Evolutionary conservation across 2,329 filamentous ascomycete genomes (phyloP).

Genomic region (Chaetoscypha palmicola): DNA sequence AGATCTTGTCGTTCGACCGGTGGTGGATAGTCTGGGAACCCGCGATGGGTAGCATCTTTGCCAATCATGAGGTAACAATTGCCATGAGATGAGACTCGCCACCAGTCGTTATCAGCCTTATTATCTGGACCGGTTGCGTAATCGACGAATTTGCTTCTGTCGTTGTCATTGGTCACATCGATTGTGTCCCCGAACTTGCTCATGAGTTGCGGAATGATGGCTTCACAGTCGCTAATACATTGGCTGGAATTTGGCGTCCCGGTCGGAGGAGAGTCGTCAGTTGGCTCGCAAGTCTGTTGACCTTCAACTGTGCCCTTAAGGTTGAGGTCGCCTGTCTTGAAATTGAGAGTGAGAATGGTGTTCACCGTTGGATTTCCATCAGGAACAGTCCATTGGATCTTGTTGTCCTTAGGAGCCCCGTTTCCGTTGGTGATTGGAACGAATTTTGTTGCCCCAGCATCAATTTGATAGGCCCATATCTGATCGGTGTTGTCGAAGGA

Average conservation of each 20-base stretch:
- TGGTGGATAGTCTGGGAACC: not conserved
- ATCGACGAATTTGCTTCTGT: not conserved
- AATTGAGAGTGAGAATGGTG: not conserved
- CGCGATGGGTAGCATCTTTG: not conserved
- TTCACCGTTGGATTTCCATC: not conserved
- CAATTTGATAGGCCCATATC: not conserved
- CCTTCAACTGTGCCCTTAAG: not conserved
- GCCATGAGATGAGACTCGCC: not conserved
- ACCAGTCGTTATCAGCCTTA: not conserved
- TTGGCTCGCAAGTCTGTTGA: not conserved
- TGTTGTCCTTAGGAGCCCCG: not conserved
- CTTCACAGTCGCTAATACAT: not conserved
- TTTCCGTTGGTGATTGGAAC: not conserved
- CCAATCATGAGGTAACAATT: not conserved
- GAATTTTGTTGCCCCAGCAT: not conserved
- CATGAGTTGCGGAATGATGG: not conserved
- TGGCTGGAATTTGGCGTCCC: not conserved
- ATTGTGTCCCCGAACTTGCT: not conserved
- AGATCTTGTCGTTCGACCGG: not conserved
- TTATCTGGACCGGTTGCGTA: not conserved
- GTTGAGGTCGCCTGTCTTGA: not conserved
- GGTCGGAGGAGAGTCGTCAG: not conserved
- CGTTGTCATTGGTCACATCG: not conserved
- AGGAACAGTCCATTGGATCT: not conserved
- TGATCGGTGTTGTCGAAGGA: not conserved